Evolutionary conservation across 2,329 filamentous ascomycete genomes (phyloP).

Genomic region (Macrophomina tecta): DNA sequence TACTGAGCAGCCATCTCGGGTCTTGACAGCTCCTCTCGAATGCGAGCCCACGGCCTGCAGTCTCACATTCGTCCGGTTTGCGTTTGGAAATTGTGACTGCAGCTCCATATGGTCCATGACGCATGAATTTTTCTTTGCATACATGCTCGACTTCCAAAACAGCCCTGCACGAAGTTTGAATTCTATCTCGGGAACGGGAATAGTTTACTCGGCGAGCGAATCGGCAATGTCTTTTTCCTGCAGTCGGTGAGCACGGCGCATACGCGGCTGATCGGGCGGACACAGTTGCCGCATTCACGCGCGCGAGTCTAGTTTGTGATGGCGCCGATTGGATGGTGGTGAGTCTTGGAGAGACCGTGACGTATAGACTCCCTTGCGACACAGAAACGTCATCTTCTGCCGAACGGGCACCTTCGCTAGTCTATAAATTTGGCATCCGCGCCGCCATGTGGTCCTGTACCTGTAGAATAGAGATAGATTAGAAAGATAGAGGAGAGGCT

Average conservation of each 20-base stretch:
- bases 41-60: too few relatives aligned
- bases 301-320: neutral
- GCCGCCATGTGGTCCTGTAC: too few relatives aligned
- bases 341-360: neutral
- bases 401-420: neutral
- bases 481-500: neutral
- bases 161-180: neutral
- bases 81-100: too few relatives aligned
- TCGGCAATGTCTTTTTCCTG: neutral
- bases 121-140: neutral
- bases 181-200: neutral
- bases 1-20: too few relatives aligned
- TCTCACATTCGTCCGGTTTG: too few relatives aligned
- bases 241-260: neutral
- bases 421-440: neutral
- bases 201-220: neutral
- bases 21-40: too few relatives aligned
- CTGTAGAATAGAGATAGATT: neutral
- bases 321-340: neutral
- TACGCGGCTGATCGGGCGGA: slow-evolving; percentile 3
- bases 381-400: neutral
- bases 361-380: neutral
- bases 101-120: too few relatives aligned
- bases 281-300: neutral
- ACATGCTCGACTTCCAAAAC: neutral